Evolutionary conservation across 75 land plant species (phyloP).

Genomic region (Cunninghamia lanceolata): DNA sequence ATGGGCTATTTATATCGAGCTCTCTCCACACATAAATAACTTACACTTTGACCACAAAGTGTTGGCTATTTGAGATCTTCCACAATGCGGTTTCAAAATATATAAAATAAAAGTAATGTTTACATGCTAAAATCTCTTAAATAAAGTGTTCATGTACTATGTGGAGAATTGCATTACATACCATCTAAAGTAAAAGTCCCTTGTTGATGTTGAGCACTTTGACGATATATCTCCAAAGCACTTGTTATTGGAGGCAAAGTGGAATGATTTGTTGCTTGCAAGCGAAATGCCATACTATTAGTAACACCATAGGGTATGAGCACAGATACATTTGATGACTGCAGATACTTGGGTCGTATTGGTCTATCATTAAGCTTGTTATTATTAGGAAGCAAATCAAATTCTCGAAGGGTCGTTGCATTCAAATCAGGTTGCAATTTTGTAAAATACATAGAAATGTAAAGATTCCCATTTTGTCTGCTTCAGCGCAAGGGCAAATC

Average conservation of each 20-base stretch:
- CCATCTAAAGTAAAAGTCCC: not conserved
- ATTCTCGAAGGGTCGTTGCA: not conserved
- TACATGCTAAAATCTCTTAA: too few species aligned
- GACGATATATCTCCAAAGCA: not conserved
- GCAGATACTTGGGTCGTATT: not conserved
- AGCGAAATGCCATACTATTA: not conserved
- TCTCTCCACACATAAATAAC: too few species aligned
- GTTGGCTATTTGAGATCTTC: too few species aligned
- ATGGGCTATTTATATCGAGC: too few species aligned
- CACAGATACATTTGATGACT: not conserved
- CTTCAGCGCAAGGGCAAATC: not conserved
- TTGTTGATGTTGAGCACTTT: too few species aligned
- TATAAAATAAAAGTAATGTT: too few species aligned
- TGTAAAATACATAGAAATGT: conserved; percentile 3
- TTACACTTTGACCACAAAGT: too few species aligned
- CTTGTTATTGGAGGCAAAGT: not conserved
- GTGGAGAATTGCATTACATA: not conserved
- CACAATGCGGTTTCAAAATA: too few species aligned
- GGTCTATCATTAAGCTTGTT: not conserved
- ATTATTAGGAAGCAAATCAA: not conserved
- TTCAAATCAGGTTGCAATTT: not conserved
- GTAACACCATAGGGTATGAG: not conserved
- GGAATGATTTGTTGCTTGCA: not conserved
- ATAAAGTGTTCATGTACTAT: too few species aligned
- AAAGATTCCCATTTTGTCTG: not conserved